Percentiles rank a stretch among this genome's conserved stretches.
Evolutionary conservation across 371 early-diverging fungal species (phyloP).

Genomic region (Zychaea mexicana): DNA sequence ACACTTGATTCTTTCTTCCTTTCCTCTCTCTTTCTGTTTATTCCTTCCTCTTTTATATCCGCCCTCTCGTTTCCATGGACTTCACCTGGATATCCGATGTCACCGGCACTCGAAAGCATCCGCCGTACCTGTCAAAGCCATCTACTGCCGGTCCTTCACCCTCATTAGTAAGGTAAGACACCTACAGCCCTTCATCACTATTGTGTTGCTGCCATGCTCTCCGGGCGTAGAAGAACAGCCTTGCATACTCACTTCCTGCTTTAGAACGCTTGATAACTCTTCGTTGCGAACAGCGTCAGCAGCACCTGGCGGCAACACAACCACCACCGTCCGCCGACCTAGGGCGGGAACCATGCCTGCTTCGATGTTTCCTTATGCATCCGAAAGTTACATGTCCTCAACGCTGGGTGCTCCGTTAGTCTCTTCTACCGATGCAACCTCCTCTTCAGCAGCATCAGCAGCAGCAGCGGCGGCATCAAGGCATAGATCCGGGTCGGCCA

Average conservation of each 20-base stretch:
- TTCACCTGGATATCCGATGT: conserved; percentile 24
- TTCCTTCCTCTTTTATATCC: conserved; percentile 1
- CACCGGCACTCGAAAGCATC: conserved; percentile 18
- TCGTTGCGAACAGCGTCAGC: not conserved
- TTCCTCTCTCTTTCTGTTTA: conserved; percentile 9
- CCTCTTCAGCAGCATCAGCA: conserved; percentile 6
- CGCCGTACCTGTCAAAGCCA: conserved; percentile 7
- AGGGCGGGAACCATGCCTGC: conserved; percentile 51
- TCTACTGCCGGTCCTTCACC: conserved; percentile 1
- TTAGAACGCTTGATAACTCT: not conserved
- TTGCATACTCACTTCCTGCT: not conserved
- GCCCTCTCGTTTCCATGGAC: conserved; percentile 17
- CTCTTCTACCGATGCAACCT: conserved; percentile 6
- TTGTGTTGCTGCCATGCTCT: conserved; percentile 3
- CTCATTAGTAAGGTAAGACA: conserved; percentile 6
- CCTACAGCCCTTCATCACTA: not conserved
- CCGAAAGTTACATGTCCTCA: not conserved
- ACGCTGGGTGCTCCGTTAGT: conserved; percentile 8
- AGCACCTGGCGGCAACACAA: not conserved
- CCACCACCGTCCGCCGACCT: conserved; percentile 23
- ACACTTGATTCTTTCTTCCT: not conserved
- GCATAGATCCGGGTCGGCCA: conserved; percentile 54
- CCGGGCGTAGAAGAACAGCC: not conserved
- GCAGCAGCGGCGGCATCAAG: conserved; percentile 22
- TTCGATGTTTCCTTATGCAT: conserved; percentile 6